Conservation (phyloP, 352 stramenopile species). For the Halophytophthora batemanensis region DNA sequence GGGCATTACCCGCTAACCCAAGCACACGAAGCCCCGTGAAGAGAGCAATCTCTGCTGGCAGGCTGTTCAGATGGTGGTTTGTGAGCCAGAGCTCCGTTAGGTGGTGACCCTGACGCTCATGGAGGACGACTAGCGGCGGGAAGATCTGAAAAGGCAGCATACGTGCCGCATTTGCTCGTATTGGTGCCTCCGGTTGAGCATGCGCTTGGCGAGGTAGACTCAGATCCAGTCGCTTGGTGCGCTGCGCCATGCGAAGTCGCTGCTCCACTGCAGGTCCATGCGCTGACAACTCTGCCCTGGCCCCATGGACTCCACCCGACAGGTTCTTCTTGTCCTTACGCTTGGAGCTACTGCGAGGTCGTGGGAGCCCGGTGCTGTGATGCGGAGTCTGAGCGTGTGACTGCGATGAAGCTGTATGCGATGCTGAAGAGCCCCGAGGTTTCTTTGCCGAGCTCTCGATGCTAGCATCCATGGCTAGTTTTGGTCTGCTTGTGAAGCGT, state of each 20-base stretch:
- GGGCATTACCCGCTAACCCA: slow-evolving; percentile 51
- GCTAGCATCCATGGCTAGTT: too few relatives aligned
- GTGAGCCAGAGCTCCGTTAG: slow-evolving; percentile 63
- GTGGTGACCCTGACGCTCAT: slow-evolving; percentile 29
- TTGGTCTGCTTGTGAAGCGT: too few relatives aligned
- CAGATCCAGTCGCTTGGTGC: slow-evolving; percentile 37
- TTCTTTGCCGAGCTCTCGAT: too few relatives aligned
- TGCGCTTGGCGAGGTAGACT: slow-evolving; percentile 19
- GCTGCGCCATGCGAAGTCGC: slow-evolving; percentile 23
- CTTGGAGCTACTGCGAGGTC: slow-evolving; percentile 12
- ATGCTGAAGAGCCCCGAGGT: too few relatives aligned
- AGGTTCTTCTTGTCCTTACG: slow-evolving; percentile 14
- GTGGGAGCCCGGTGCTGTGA: slow-evolving; percentile 1
- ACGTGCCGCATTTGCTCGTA: not conserved
- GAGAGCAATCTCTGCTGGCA: slow-evolving; percentile 45
- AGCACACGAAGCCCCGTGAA: slow-evolving; percentile 53
- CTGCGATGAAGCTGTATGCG: too few relatives aligned
- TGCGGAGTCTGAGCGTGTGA: slow-evolving; percentile 5
- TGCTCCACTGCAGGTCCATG: slow-evolving; percentile 17
- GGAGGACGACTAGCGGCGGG: slow-evolving; percentile 31
- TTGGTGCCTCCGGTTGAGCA: slow-evolving; percentile 3
- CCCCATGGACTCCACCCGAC: not conserved
- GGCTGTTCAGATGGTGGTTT: slow-evolving; percentile 42
- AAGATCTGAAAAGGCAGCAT: slow-evolving; percentile 35
- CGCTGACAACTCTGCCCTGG: slow-evolving; percentile 1